Evolutionary conservation across 768 basidiomycete species (phyloP).

Genomic region (Lyophyllum decastes): DNA sequence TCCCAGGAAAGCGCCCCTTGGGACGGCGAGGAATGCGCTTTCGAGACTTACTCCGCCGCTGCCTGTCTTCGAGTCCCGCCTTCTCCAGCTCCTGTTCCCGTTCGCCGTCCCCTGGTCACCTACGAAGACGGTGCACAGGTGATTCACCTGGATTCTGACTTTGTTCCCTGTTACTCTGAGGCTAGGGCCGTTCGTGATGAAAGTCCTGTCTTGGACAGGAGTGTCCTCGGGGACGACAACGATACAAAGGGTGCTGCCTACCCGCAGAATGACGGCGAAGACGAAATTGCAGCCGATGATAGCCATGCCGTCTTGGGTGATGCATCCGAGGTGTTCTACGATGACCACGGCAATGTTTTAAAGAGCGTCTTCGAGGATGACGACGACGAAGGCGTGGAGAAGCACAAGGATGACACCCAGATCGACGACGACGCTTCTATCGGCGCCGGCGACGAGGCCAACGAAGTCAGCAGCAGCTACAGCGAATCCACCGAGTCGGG

Average conservation of each 20-base stretch:
- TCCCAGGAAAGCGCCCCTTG: slow-evolving; percentile 8
- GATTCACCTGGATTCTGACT: not conserved
- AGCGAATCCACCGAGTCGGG: too few species aligned
- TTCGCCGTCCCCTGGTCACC: not conserved
- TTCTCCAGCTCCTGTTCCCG: not conserved
- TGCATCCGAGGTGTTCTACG: not conserved
- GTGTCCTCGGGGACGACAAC: not conserved
- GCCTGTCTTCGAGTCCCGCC: not conserved
- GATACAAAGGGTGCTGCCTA: too few species aligned
- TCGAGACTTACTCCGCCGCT: not conserved
- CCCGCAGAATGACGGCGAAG: too few species aligned
- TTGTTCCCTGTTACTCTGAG: not conserved
- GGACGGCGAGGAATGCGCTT: not conserved
- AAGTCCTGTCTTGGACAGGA: not conserved
- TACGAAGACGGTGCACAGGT: not conserved
- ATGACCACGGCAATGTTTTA: not conserved
- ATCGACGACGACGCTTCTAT: not conserved
- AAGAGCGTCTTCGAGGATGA: not conserved
- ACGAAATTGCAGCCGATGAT: not conserved
- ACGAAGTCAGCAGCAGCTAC: not conserved
- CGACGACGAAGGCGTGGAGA: not conserved
- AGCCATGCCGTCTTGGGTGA: not conserved
- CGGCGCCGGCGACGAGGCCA: not conserved
- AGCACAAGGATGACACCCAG: not conserved
- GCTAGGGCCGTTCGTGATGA: not conserved